These are phyloP conservation scores for Rhizopus stolonifer DNA, from an alignment of 371 early-diverging fungal genomes.

Conservation along the genomic window DNA sequence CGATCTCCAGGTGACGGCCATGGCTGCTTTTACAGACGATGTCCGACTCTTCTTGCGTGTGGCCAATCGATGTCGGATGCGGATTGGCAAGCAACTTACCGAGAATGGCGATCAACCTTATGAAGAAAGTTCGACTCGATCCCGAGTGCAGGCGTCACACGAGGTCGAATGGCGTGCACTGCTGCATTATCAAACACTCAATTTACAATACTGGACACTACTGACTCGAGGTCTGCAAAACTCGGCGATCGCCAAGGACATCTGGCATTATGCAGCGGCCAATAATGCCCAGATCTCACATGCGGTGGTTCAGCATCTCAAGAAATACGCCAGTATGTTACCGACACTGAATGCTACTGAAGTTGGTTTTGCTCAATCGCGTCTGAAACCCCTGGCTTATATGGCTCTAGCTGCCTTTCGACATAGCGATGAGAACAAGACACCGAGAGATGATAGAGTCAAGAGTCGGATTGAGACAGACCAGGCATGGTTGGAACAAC, in stretches of 20 bases:
- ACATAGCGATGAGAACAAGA: not conserved
- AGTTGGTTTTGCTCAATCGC: conserved; percentile 19
- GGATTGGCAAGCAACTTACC: conserved; percentile 52
- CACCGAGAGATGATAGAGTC: not conserved
- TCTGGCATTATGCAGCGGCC: conserved; percentile 36
- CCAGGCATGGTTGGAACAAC: conserved; percentile 20
- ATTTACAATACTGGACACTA: conserved; percentile 55
- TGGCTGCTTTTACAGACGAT: conserved; percentile 67
- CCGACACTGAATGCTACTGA: conserved; percentile 14
- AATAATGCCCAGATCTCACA: conserved; percentile 28
- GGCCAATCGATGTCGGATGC: conserved; percentile 65
- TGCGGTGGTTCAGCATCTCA: conserved; percentile 28
- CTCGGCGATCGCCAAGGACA: conserved; percentile 34
- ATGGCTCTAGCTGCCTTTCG: conserved; percentile 34
- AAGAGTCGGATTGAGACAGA: conserved; percentile 18
- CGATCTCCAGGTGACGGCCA: conserved; percentile 62
- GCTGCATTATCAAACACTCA: conserved; percentile 42
- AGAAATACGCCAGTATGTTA: conserved; percentile 10
- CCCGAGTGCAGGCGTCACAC: not conserved
- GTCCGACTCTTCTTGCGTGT: conserved; percentile 59
- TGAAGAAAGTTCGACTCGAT: conserved; percentile 19
- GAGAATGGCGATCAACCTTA: conserved; percentile 45
- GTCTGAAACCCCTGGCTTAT: conserved; percentile 30
- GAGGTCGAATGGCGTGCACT: conserved; percentile 21
- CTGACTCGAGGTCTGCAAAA: conserved; percentile 51